A percentile compares a stretch with the other conserved stretches of the same genome.
phyloP scores from a whole-genome alignment of 768 basidiomycete species.

The Termitomyces sp. region DNA sequence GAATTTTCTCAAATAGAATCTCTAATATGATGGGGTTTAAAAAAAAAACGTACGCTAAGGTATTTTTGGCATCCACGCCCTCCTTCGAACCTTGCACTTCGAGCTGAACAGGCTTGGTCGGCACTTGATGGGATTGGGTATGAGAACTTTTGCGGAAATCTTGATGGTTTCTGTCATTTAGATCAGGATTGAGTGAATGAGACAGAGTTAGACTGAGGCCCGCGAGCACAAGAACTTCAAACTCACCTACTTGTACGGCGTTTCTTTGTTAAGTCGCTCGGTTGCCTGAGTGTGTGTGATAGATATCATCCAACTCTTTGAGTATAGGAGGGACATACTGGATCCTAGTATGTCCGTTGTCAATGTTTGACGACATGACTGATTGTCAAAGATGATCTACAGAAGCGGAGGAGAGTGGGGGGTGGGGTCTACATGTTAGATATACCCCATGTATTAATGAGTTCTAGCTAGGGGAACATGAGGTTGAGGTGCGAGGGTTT shows the following conservation, averaged over 20 bases:
- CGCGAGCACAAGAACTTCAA: not conserved
- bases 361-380: not conserved
- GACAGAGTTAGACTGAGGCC: not conserved
- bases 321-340: constrained; percentile 1
- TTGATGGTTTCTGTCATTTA: not conserved
- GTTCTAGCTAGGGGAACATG: not conserved
- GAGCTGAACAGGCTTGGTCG: not conserved
- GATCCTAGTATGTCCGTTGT: not conserved
- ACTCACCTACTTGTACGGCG: not conserved
- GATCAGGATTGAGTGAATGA: not conserved
- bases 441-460: constrained; percentile 1
- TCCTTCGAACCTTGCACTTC: not conserved
- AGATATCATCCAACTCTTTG: not conserved
- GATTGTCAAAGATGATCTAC: not conserved
- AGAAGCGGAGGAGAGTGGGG: not conserved
- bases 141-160: not conserved
- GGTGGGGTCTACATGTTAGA: not conserved
- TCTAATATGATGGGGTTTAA: not conserved
- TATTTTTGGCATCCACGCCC: not conserved
- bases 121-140: not conserved
- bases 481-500: not conserved
- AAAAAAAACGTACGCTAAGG: not conserved
- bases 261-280: not conserved
- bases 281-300: not conserved
- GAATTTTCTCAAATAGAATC: not conserved